These are phyloP conservation scores for Zygnema circumcarinatum DNA, from an alignment of 139 green algal genomes.

Conservation along the genomic window DNA sequence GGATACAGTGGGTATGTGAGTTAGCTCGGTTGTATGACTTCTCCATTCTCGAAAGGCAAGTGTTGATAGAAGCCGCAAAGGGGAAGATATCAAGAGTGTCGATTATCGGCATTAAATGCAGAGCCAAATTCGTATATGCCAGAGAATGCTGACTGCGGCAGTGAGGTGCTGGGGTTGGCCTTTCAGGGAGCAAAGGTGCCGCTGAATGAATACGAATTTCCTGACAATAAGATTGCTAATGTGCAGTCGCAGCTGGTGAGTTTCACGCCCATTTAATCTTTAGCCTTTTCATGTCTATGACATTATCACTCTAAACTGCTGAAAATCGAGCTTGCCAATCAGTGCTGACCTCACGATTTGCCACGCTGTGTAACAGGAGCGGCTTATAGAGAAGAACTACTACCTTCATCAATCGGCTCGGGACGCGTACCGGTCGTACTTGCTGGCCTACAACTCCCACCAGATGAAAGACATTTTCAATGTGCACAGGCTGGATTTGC, in stretches of 20 bases:
- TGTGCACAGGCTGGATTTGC: slow-evolving; percentile 92
- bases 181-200: slow-evolving; percentile 65
- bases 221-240: slow-evolving; percentile 91
- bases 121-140: no score
- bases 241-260: slow-evolving; percentile 91
- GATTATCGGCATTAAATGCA: no score
- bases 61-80: no score
- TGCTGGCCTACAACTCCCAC: slow-evolving; percentile 97
- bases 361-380: slow-evolving; percentile 64
- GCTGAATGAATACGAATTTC: slow-evolving; percentile 98
- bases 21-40: no score
- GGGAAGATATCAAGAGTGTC: no score
- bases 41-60: no score
- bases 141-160: no score
- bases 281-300: background rate
- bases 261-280: background rate
- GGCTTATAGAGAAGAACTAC: slow-evolving; percentile 98
- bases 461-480: slow-evolving; percentile 97
- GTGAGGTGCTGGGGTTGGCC: no score
- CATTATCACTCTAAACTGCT: background rate
- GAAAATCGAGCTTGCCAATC: background rate
- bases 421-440: slow-evolving; percentile 77
- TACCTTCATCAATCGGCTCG: slow-evolving; percentile 89
- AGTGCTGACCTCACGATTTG: background rate
- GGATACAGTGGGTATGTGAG: no score